Percentiles rank a stretch among this genome's conserved stretches.
These are phyloP conservation scores for Chrysoporthe puriensis DNA, from an alignment of 2,329 filamentous ascomycete species.

Conservation along the genomic window DNA sequence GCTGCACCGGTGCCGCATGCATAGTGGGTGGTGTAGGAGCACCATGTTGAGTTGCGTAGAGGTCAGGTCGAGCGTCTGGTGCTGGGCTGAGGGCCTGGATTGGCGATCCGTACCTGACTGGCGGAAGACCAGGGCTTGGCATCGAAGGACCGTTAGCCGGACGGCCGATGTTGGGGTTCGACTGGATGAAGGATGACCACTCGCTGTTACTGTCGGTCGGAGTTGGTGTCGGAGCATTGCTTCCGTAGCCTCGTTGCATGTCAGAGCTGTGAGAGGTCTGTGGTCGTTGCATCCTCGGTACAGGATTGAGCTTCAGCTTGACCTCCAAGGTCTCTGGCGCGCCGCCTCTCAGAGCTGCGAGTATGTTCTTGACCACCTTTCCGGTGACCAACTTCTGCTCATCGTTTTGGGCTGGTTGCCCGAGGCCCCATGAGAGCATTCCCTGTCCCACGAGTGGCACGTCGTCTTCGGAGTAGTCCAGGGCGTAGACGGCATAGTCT, in stretches of 20 bases:
- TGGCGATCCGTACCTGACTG: conserved; percentile 29
- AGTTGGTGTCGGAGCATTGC: conserved; percentile 39
- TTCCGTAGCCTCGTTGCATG: conserved; percentile 26
- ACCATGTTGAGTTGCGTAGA: conserved; percentile 9
- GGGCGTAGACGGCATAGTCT: conserved; percentile 96
- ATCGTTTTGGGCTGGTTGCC: conserved; percentile 55
- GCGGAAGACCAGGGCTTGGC: conserved; percentile 41
- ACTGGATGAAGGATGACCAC: conserved; percentile 78
- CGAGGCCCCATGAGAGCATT: conserved; percentile 85
- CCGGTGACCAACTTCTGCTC: conserved; percentile 80
- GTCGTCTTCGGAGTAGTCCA: conserved; percentile 95
- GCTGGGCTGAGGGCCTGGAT: conserved; percentile 23
- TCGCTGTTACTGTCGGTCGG: conserved; percentile 66
- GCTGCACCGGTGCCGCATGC: conserved; percentile 6
- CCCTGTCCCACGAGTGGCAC: conserved; percentile 93
- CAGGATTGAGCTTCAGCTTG: conserved; percentile 81
- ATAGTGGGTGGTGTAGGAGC: conserved; percentile 29
- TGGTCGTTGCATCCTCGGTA: conserved; percentile 59
- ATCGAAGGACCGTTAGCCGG: conserved; percentile 39
- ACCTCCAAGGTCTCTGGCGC: conserved; percentile 90
- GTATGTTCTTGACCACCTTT: conserved; percentile 82
- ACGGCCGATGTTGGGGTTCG: conserved; percentile 61
- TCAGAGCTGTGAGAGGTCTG: conserved; percentile 32
- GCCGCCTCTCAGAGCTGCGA: conserved; percentile 82
- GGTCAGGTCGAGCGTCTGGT: conserved; percentile 24